Conservation (phyloP, 208 protist genomes). For the Trypanosoma boissoni region DNA sequence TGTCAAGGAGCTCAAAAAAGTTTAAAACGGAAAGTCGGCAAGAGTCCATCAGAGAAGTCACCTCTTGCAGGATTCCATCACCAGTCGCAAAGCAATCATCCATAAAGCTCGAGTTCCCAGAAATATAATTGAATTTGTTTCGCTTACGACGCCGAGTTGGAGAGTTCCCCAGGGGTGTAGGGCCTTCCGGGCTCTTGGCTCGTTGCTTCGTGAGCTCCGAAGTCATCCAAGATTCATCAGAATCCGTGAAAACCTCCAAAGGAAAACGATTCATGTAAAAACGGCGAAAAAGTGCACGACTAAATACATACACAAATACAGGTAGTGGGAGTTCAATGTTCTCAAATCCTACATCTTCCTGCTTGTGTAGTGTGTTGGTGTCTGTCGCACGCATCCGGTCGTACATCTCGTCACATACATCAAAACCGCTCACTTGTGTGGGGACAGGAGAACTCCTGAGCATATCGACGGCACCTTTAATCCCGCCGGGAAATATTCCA, state of each 20-base stretch:
- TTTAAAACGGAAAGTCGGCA: conserved; percentile 47
- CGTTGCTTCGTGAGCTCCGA: too few relatives aligned
- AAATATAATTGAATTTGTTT: too few relatives aligned
- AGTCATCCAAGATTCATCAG: too few relatives aligned
- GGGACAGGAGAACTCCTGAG: conserved; percentile 14
- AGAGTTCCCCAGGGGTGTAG: too few relatives aligned
- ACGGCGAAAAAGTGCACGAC: conserved; percentile 57
- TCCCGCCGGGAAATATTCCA: not conserved
- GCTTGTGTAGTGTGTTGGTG: not conserved
- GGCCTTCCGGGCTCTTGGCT: too few relatives aligned
- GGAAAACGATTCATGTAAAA: conserved; percentile 57
- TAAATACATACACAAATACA: conserved; percentile 75
- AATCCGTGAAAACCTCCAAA: conserved; percentile 28
- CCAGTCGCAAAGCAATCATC: not conserved
- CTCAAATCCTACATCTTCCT: conserved; percentile 9
- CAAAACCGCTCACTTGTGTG: conserved; percentile 9
- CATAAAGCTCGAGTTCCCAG: too few relatives aligned
- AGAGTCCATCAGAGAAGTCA: conserved; percentile 17
- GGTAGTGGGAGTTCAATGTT: conserved; percentile 42
- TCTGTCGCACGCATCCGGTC: not conserved
- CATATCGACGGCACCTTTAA: conserved; percentile 5
- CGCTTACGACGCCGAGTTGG: too few relatives aligned
- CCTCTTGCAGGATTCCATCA: conserved; percentile 10
- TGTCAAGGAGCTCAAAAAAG: conserved; percentile 61
- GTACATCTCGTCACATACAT: conserved; percentile 17